Percentiles rank a stretch among this genome's conserved stretches.
phyloP scores from a whole-genome alignment of 1,284 basidiomycete genomes.

The Ceratobasidium sp. region DNA sequence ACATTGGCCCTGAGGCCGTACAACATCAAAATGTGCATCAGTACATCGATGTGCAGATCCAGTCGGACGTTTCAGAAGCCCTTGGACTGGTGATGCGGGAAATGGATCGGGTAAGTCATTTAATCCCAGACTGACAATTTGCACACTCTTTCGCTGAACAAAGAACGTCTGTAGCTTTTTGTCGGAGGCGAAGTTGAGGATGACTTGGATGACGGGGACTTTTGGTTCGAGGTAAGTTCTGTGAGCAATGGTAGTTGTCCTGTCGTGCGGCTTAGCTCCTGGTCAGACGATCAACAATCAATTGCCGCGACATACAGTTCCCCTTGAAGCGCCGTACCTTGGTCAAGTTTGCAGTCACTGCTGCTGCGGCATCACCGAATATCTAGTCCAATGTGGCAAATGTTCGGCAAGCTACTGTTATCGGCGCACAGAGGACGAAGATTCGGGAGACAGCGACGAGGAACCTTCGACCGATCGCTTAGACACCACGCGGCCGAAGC shows the following conservation, averaged over 20 bases:
- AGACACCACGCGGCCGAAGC: neutral
- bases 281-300: slow-evolving; percentile 2
- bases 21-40: neutral
- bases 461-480: neutral
- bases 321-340: neutral
- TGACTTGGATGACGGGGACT: neutral
- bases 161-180: too few species aligned
- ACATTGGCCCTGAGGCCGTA: neutral
- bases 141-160: neutral
- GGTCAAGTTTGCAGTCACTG: neutral
- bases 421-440: slow-evolving; percentile 3
- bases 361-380: neutral
- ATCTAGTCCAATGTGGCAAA: neutral
- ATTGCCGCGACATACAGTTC: neutral
- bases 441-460: neutral
- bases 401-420: neutral
- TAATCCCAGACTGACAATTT: neutral
- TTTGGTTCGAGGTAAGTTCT: slow-evolving; percentile 29
- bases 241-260: neutral
- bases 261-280: neutral
- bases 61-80: neutral
- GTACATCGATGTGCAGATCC: slow-evolving; percentile 15
- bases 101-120: neutral
- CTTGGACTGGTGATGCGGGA: neutral
- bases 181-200: neutral